Evolutionary conservation across 2,329 filamentous ascomycete species (phyloP).

Genomic region (Graphilbum fragrans): DNA sequence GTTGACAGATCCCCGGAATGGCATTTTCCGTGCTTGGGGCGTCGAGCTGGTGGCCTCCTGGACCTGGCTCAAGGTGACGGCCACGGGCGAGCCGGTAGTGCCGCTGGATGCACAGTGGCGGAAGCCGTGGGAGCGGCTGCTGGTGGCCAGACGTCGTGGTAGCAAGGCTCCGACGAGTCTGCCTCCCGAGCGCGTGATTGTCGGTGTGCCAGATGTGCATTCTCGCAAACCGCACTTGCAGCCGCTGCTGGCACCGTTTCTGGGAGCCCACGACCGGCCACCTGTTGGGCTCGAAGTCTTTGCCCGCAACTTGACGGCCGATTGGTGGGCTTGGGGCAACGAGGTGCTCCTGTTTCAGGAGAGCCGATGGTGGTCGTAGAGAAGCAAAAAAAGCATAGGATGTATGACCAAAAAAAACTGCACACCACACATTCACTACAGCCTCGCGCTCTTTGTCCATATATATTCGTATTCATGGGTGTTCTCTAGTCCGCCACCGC

Average conservation of each 20-base stretch:
- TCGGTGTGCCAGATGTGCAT: conserved; percentile 64
- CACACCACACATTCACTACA: no score
- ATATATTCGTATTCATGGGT: no score
- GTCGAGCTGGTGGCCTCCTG: conserved; percentile 57
- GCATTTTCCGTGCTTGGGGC: conserved; percentile 56
- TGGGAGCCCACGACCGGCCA: neutral
- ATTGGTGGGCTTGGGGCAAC: conserved; percentile 72
- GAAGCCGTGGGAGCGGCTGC: conserved; percentile 64
- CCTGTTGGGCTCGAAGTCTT: conserved; percentile 63
- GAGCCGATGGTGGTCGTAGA: conserved; percentile 5
- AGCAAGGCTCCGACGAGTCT: conserved; percentile 6
- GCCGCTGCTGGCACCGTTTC: conserved; percentile 33
- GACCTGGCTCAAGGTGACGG: conserved; percentile 68
- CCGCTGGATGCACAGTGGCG: conserved; percentile 49
- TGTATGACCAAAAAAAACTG: no score
- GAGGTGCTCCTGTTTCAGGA: conserved; percentile 61
- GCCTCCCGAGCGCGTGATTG: conserved; percentile 38
- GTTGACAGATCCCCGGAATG: conserved; percentile 30
- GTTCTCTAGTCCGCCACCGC: no score
- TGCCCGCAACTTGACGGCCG: conserved; percentile 58
- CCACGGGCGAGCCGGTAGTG: conserved; percentile 50
- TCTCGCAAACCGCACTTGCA: conserved; percentile 68
- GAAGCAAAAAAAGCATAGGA: neutral
- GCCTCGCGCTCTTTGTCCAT: no score
- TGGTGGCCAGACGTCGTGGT: conserved; percentile 42